These are phyloP conservation scores for Ramicandelaber brevisporus DNA, from an alignment of 192 early-diverging fungal genomes.

Conservation along the genomic window DNA sequence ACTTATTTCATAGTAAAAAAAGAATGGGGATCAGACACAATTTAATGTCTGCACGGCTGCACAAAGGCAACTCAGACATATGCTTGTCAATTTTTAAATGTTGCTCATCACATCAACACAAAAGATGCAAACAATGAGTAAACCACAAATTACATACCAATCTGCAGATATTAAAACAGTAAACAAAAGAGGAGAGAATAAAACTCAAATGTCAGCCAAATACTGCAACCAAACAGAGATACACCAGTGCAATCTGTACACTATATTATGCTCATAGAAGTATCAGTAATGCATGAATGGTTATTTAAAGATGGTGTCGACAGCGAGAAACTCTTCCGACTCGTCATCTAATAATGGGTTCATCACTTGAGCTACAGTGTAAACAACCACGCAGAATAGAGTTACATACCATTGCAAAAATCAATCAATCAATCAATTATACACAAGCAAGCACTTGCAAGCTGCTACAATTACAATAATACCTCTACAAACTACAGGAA, in stretches of 20 bases:
- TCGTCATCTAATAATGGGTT: constrained; percentile 55
- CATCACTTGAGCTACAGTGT: constrained; percentile 12
- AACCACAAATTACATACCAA: not conserved
- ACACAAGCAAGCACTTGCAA: not conserved
- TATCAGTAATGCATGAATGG: constrained; percentile 49
- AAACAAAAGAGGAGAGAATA: constrained; percentile 1
- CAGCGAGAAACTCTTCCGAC: constrained; percentile 51
- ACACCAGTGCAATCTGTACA: not conserved
- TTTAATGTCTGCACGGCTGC: constrained; percentile 17
- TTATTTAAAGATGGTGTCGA: constrained; percentile 37
- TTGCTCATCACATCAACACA: constrained; percentile 16
- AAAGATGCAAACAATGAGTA: constrained; percentile 1
- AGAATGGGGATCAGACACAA: not conserved
- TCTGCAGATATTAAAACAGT: not conserved
- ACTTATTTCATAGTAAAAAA: too few relatives aligned
- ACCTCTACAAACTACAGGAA: too few relatives aligned
- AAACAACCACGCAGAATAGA: not conserved
- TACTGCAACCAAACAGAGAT: not conserved
- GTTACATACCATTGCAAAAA: not conserved
- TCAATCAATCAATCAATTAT: not conserved
- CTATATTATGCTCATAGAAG: constrained; percentile 3
- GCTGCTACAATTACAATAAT: too few relatives aligned
- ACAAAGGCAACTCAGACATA: constrained; percentile 25
- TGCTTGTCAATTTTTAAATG: constrained; percentile 27
- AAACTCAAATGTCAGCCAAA: not conserved